Evolutionary conservation across 306 rosid genomes (phyloP).

Genomic region (Quercus mongolica): DNA sequence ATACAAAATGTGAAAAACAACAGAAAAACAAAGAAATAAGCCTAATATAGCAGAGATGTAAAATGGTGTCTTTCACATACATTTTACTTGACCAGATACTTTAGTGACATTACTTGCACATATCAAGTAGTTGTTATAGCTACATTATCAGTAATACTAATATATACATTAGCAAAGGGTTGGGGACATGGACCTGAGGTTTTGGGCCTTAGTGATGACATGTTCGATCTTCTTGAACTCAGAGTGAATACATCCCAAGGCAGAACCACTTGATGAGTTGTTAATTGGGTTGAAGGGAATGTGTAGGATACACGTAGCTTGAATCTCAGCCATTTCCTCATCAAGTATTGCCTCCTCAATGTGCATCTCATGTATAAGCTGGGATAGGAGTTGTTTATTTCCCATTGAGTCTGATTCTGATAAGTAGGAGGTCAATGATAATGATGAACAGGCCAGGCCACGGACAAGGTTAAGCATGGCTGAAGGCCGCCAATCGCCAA

Average conservation of each 20-base stretch:
- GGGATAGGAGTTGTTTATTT: constrained; percentile 22
- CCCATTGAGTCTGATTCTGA: constrained; percentile 9
- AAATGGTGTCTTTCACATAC: too few relatives aligned
- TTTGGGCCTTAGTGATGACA: constrained; percentile 39
- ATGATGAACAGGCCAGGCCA: constrained; percentile 21
- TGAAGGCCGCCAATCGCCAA: constrained; percentile 53
- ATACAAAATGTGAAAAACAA: too few relatives aligned
- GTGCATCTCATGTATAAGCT: constrained; percentile 35
- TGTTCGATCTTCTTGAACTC: constrained; percentile 44
- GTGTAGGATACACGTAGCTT: constrained; percentile 37
- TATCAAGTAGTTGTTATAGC: too few relatives aligned
- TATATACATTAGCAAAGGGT: not conserved
- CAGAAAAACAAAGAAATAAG: too few relatives aligned
- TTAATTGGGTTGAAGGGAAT: constrained; percentile 34
- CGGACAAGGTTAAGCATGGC: constrained; percentile 33
- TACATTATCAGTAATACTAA: not conserved
- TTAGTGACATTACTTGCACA: too few relatives aligned
- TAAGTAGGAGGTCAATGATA: not conserved
- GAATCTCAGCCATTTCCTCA: constrained; percentile 55
- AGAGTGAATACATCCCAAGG: constrained; percentile 26
- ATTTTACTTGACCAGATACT: too few relatives aligned
- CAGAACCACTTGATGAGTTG: constrained; percentile 10
- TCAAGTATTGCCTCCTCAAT: constrained; percentile 43
- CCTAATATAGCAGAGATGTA: too few relatives aligned
- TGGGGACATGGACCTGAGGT: constrained; percentile 37